A percentile compares a stretch with the other conserved stretches of the same genome.
Evolutionary conservation across 805 yeast species (phyloP).

Genomic region (Cyberlindnera maritima): DNA sequence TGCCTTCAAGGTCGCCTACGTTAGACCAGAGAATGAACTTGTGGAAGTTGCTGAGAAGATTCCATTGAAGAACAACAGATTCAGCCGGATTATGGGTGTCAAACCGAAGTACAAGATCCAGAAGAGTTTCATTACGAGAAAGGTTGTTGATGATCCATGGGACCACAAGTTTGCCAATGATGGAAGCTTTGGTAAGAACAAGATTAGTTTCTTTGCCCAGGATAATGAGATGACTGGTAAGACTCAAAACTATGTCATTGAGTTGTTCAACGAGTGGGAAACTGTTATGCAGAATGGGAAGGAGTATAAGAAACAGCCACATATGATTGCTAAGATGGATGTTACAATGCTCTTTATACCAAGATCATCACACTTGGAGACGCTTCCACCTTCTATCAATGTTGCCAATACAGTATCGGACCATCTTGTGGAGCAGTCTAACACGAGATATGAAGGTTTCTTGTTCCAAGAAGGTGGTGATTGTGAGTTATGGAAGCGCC

Average conservation of each 20-base stretch:
- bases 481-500: slow-evolving; percentile 63
- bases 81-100: slow-evolving; percentile 45
- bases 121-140: slow-evolving; percentile 47
- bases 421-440: slow-evolving; percentile 35
- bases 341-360: slow-evolving; percentile 70
- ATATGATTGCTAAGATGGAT: slow-evolving; percentile 62
- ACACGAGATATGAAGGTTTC: slow-evolving; percentile 55
- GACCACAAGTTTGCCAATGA: slow-evolving; percentile 67
- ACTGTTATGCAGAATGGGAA: slow-evolving; percentile 30
- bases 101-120: slow-evolving; percentile 36
- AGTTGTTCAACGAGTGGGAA: slow-evolving; percentile 84
- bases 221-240: slow-evolving; percentile 54
- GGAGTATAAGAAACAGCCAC: slow-evolving; percentile 43
- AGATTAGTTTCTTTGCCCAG: slow-evolving; percentile 58
- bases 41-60: slow-evolving; percentile 61
- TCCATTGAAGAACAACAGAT: slow-evolving; percentile 42
- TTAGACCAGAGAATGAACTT: slow-evolving; percentile 42
- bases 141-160: slow-evolving; percentile 55
- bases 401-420: slow-evolving; percentile 44
- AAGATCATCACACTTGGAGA: slow-evolving; percentile 55
- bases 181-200: slow-evolving; percentile 85
- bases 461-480: slow-evolving; percentile 93
- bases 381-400: slow-evolving; percentile 67
- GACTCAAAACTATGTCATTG: slow-evolving; percentile 49
- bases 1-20: slow-evolving; percentile 68